These are phyloP conservation scores for Mortierella sp. DNA, from an alignment of 371 early-diverging fungal genomes.

Conservation along the genomic window DNA sequence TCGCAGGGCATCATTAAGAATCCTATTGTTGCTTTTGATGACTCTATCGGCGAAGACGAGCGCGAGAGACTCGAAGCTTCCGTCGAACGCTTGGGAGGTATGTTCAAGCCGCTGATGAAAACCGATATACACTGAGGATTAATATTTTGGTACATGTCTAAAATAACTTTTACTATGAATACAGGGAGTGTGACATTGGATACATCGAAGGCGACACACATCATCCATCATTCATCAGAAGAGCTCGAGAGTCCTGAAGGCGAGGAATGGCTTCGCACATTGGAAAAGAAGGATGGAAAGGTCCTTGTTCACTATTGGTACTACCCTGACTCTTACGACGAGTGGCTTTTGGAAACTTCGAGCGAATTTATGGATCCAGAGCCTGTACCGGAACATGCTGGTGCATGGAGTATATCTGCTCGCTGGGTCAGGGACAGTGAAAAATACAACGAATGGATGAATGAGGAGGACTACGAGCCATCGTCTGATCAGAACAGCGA, in stretches of 20 bases:
- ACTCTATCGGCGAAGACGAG: constrained; percentile 58
- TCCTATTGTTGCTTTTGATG: constrained; percentile 67
- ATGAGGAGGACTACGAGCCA: constrained; percentile 81
- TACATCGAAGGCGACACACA: constrained; percentile 71
- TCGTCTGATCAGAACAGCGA: constrained; percentile 55
- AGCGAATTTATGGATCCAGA: constrained; percentile 77
- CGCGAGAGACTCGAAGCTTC: constrained; percentile 60
- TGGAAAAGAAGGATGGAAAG: constrained; percentile 75
- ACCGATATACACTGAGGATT: neutral
- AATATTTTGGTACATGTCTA: neutral
- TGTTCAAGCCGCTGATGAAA: neutral
- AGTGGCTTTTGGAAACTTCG: constrained; percentile 80
- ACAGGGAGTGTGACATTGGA: constrained; percentile 61
- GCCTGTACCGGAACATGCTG: constrained; percentile 75
- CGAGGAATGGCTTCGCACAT: constrained; percentile 82
- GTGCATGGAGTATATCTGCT: constrained; percentile 77
- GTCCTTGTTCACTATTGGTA: constrained; percentile 90
- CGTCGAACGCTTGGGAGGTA: constrained; percentile 66
- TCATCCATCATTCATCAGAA: constrained; percentile 63
- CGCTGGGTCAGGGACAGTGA: constrained; percentile 85
- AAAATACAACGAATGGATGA: constrained; percentile 84
- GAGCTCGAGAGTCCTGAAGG: constrained; percentile 67
- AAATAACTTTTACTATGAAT: neutral
- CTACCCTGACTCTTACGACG: constrained; percentile 88
- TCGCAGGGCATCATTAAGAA: constrained; percentile 55